Evolutionary conservation across 805 yeast species (phyloP), one percentile per base, ranked within the genome.

Genomic region (Groenewaldozyma tartarivorans): DNA sequence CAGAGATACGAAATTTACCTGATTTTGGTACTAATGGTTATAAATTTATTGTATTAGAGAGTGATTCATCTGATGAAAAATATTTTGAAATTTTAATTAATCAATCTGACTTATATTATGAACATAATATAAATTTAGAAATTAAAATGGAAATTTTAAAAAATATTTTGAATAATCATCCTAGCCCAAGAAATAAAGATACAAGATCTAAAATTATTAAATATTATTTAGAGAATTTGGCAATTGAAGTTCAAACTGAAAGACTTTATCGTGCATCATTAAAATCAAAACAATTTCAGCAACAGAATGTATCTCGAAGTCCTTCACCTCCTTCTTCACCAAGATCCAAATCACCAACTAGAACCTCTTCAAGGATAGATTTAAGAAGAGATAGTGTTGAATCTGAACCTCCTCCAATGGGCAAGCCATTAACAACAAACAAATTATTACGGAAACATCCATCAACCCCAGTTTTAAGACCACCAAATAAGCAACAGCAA

Each of bases 221-320:
- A 20, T 56, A 55, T 6, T 81, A 75, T 52, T 60, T 79, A 22
- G 62, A 60, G 17, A 67, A 61, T 35, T 50, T 80, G 36, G 82
- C 83, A 13, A 69, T 75, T 40, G 68, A 72, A 42, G 74, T 79
- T 13, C 88, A 81, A 57, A 73, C 78, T n/a, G 74, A 73, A 7
- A 60, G 88, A 37, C 71, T 81, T 7, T 79, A 71, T 56, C 72
- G 70, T 49, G 79, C 77, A 2, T 55, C 66, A 19, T 41, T 68
- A 16, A 27, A 47, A 16, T 40, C 48, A 7, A 36, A 39, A 29
- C 38, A 27, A 36, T 38, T 22, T 22, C 17, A 15, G 22, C 18
- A 18, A 15, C 42, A 36, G 29, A 24, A 24, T 15, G 33, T 26
- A 11, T 22, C 20, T 19, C 32, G 17, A 11, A 15, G 21, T 11